Conservation (phyloP, 176 grass and related monocot species). For the Aegilops sharonensis region DNA sequence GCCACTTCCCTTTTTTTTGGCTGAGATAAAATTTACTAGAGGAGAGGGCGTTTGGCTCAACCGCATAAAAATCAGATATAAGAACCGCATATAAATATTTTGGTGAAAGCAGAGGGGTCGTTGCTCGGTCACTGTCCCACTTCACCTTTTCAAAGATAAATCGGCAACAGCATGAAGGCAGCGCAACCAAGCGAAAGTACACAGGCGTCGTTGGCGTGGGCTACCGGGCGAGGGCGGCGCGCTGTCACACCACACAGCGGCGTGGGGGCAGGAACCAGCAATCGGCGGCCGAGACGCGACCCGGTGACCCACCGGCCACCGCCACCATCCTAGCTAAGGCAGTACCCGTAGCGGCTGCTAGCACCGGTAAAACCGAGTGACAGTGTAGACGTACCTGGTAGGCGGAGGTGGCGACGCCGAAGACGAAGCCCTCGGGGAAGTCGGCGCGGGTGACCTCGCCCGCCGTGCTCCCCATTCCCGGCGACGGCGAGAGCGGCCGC, state of each 20-base stretch:
- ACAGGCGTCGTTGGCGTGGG: background rate
- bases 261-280: background rate
- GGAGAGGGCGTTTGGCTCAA: background rate
- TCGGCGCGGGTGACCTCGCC: slow-evolving; percentile 57
- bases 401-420: slow-evolving; percentile 94
- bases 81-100: background rate
- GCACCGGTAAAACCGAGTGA: too few relatives aligned
- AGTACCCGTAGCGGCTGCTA: background rate
- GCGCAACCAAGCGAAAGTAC: too few relatives aligned
- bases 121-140: background rate
- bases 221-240: background rate
- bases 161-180: background rate
- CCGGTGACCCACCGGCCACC: background rate
- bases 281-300: background rate
- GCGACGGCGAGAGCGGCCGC: background rate
- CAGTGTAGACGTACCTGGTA: slow-evolving; percentile 43
- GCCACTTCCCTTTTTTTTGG: background rate
- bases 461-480: slow-evolving; percentile 47
- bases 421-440: slow-evolving; percentile 77
- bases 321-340: background rate
- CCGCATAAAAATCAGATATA: background rate
- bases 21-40: background rate
- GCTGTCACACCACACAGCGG: background rate
- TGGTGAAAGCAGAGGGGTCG: background rate
- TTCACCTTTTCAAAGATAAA: background rate